Conservation (phyloP, 441 rosid genomes). For the Pelargonium cotyledonis region DNA sequence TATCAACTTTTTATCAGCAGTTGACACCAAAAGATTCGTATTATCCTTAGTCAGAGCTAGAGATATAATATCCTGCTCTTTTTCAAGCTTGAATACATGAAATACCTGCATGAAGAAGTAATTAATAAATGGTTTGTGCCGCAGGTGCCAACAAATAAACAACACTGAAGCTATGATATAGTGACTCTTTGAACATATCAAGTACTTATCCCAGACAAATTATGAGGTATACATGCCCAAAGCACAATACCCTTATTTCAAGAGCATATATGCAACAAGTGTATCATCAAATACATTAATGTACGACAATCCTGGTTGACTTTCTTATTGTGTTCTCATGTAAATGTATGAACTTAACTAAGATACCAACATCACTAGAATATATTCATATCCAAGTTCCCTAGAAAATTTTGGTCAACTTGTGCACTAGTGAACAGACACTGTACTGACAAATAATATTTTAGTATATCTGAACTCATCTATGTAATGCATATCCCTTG, state of each 20-base stretch:
- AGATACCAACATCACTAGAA: neutral
- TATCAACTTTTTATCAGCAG: constrained; percentile 83
- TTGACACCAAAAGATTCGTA: constrained; percentile 88
- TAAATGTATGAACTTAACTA: neutral
- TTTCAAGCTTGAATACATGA: constrained; percentile 59
- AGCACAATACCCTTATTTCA: too few species aligned
- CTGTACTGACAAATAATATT: neutral
- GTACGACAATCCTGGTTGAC: neutral
- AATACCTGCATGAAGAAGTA: too few species aligned
- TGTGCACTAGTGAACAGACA: neutral
- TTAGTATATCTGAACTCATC: neutral
- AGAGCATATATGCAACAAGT: neutral
- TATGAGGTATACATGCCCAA: too few species aligned
- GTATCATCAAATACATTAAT: neutral
- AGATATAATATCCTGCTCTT: constrained; percentile 83
- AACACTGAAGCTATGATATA: constrained; percentile 3
- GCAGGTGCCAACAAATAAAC: too few species aligned
- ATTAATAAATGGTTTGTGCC: too few species aligned
- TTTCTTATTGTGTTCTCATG: neutral
- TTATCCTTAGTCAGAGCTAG: constrained; percentile 71
- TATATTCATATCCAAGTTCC: too few species aligned
- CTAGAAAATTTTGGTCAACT: too few species aligned
- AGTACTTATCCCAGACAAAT: too few species aligned
- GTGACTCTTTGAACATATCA: too few species aligned
- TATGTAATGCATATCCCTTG: neutral